Base-by-base conservation (phyloP, 208 protist genomes). In the Leishmania mexicana region DNA sequence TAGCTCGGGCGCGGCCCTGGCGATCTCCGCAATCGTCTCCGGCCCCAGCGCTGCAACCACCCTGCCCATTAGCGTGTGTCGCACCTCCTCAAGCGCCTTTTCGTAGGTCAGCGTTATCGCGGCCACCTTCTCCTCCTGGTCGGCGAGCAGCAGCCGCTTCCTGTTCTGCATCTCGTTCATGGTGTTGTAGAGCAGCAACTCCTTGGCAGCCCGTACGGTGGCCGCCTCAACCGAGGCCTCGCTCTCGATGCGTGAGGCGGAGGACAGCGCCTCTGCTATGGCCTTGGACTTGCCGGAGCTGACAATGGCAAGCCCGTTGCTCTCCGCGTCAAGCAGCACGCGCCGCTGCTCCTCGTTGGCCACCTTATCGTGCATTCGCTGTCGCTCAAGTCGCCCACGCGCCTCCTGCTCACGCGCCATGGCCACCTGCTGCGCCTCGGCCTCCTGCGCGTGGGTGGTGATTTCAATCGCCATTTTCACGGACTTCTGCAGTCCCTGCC, bases 401-500 rank as follows among this genome's bases (percentile, higher is more conserved):
- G 98, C 96, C 87, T 94, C 89, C 91, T 99, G 98, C 87, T 99
- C 98, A 2, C 91, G 84, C 13, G 90, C 89, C 71, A 91, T 86
- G 58, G 98, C 97, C 76, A 98, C 88, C 83, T 99, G 97, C 80
- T 94, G 87, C 51, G 98, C 97, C 64, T 91, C 85, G 19, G 93
- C 92, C 89, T 99, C 96, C 89, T 99, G 98, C 24, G 96, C 96
- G 76, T 97, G 97, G 21, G 98, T 99, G 24, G 98, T 97, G 75
- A 99, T 99, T 84, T 99, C 96, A 83, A 99, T 99, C 35, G 98
- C 98, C 71, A 99, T 95, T 88, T 99, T 98, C 42, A 99, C 98
- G 5, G 97, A 99, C 89, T 99, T 98, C 75, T 99, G 96, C 19
- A 99, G 87, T 15, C 97, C 94, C 76, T 98, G 94, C 57, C 96